phyloP scores from a whole-genome alignment of 495 filamentous ascomycete species.

The Neurospora sp. region DNA sequence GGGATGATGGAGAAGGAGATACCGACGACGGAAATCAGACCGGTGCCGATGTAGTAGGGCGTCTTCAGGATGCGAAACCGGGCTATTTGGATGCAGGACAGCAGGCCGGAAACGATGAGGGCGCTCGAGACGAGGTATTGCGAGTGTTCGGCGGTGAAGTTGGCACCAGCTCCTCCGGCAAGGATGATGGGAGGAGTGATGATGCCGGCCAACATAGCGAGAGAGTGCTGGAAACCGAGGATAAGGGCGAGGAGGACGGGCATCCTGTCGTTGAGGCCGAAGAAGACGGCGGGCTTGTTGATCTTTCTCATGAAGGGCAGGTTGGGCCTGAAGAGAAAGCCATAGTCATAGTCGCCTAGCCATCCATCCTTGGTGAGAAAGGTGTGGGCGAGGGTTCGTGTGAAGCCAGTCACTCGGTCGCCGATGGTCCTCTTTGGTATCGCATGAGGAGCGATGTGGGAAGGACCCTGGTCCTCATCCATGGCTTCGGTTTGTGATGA shows the following conservation, averaged over 20 bases:
- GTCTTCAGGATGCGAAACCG: slow-evolving; percentile 73
- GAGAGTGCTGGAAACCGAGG: slow-evolving; percentile 38
- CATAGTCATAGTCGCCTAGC: slow-evolving; percentile 80
- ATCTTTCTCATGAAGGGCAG: slow-evolving; percentile 71
- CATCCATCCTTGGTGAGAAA: slow-evolving; percentile 56
- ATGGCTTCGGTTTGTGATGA: slow-evolving; percentile 13
- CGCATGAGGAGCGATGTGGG: slow-evolving; percentile 30
- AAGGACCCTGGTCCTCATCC: slow-evolving; percentile 38
- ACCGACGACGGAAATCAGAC: slow-evolving; percentile 82
- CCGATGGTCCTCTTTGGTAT: slow-evolving; percentile 22
- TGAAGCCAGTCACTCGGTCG: slow-evolving; percentile 18
- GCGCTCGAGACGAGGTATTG: slow-evolving; percentile 88
- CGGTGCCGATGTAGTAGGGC: slow-evolving; percentile 77
- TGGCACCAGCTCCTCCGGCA: slow-evolving; percentile 51
- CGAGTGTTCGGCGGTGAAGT: slow-evolving; percentile 46
- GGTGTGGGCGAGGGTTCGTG: slow-evolving; percentile 27
- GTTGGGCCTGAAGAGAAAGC: slow-evolving; percentile 59
- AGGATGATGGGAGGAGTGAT: slow-evolving; percentile 80
- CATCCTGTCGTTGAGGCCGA: slow-evolving; percentile 75
- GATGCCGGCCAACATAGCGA: slow-evolving; percentile 45
- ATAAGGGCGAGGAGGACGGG: slow-evolving; percentile 66
- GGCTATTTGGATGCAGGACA: slow-evolving; percentile 74
- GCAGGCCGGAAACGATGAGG: slow-evolving; percentile 72
- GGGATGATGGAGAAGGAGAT: slow-evolving; percentile 84
- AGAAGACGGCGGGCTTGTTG: slow-evolving; percentile 63